Evolutionary conservation across 192 early-diverging fungal species (phyloP).

Genomic region (Coemansia sp.): DNA sequence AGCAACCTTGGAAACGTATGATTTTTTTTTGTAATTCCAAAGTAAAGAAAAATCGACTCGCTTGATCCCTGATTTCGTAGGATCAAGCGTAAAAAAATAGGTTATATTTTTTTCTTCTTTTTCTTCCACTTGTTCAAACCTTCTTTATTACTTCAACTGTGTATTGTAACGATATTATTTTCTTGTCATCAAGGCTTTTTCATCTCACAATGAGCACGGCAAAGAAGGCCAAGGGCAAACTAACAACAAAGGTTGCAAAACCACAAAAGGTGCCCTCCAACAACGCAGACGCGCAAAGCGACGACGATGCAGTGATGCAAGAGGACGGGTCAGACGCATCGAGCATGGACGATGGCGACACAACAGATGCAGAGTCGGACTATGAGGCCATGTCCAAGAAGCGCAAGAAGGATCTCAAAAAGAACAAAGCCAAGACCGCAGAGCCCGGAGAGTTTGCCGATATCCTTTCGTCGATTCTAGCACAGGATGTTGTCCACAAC

Average conservation of each 20-base stretch:
- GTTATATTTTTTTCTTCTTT: neutral
- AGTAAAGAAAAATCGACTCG: neutral
- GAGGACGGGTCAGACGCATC: constrained; percentile 9
- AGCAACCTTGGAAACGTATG: no score
- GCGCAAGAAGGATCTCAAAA: constrained; percentile 26
- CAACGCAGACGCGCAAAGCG: neutral
- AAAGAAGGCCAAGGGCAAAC: constrained; percentile 13
- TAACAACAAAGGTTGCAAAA: constrained; percentile 10
- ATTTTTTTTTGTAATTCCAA: neutral
- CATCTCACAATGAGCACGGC: neutral
- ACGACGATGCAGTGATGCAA: neutral
- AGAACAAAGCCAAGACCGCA: constrained; percentile 30
- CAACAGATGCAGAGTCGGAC: constrained; percentile 38
- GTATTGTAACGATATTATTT: constrained; percentile 6
- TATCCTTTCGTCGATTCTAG: constrained; percentile 41
- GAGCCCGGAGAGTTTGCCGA: constrained; percentile 40
- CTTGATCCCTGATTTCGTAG: neutral
- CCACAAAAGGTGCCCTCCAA: neutral
- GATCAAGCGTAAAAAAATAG: neutral
- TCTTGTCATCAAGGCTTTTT: neutral
- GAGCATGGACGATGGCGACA: constrained; percentile 10
- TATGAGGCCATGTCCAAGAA: constrained; percentile 34
- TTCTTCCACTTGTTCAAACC: neutral
- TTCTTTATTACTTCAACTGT: neutral
- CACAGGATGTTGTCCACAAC: constrained; percentile 18